phyloP scores from a whole-genome alignment of 192 early-diverging fungal genomes.

The Dimargaris xerosporica region DNA sequence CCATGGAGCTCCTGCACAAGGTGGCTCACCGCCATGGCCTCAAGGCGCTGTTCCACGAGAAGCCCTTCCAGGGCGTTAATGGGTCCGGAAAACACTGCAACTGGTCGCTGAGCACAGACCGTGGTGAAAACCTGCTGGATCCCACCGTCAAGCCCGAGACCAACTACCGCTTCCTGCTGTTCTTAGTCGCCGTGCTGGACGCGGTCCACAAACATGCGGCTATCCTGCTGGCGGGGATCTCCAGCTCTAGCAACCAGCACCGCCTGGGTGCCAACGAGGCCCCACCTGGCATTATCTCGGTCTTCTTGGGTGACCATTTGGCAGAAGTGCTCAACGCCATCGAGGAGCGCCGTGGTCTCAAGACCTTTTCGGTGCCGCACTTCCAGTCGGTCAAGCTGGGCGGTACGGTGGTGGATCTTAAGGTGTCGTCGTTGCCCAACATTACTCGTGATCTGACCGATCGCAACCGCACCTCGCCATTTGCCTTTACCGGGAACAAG shows the following conservation, averaged over 20 bases:
- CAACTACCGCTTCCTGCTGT: slow-evolving; percentile 95
- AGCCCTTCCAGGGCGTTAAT: slow-evolving; percentile 98
- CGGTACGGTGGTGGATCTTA: slow-evolving; percentile 89
- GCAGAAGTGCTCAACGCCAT: slow-evolving; percentile 87
- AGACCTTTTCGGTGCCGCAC: slow-evolving; percentile 77
- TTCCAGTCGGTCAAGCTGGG: slow-evolving; percentile 85
- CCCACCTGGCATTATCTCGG: slow-evolving; percentile 93
- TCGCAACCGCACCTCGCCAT: slow-evolving; percentile 98
- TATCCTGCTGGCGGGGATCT: slow-evolving; percentile 80
- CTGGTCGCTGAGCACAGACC: slow-evolving; percentile 90
- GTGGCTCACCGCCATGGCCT: slow-evolving; percentile 96
- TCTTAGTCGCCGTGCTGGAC: slow-evolving; percentile 82
- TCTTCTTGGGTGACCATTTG: slow-evolving; percentile 94
- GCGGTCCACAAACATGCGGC: slow-evolving; percentile 84
- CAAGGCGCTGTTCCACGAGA: slow-evolving; percentile 97
- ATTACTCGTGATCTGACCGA: slow-evolving; percentile 95
- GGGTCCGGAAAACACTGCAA: slow-evolving; percentile 99
- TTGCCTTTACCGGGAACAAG: slow-evolving; percentile 99
- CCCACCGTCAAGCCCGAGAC: slow-evolving; percentile 92
- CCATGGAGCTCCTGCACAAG: slow-evolving; percentile 94
- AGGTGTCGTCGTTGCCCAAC: slow-evolving; percentile 80
- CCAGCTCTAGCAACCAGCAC: slow-evolving; percentile 93
- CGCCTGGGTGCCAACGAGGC: slow-evolving; percentile 98
- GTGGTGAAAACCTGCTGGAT: slow-evolving; percentile 93
- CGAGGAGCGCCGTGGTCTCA: slow-evolving; percentile 73